Evolutionary conservation across 257 asterid species (phyloP), one percentile per base, ranked within the genome.

Genomic region (Cynanchum wilfordii): DNA sequence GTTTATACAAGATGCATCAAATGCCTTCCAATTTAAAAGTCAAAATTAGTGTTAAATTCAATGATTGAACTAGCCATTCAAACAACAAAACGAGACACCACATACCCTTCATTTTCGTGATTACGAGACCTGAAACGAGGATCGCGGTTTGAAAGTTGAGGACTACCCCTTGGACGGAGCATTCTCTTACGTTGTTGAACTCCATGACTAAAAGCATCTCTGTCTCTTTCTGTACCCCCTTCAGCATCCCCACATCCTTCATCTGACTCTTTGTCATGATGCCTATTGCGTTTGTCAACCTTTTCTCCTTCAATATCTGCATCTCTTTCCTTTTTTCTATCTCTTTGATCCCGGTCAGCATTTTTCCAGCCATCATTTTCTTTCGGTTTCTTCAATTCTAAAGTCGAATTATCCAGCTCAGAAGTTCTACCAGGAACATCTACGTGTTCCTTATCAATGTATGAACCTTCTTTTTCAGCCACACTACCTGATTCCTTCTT

Each of bases 161-260:
- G 97, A 83, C 99, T 91, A 75, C 93, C 96, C 78, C 96, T 82
- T 56, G 98, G 95, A 29, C 95, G 87, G 70, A 91, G 85, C 94
- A 93, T 88, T 85, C 96, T 88, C 79, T 88, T 91, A 66, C 93
- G 87, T 82, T 89, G 99, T 85, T 91, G 97, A 83, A 86, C 89
- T 76, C 96, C 97, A 84, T 74, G 74, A 81, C 70, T 84, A 70
- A 87, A 84, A 76, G 63, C 81, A 75, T 93, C 98, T 70, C 84
- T 83, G 70, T 88, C 98, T 77, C 80, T 86, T 57, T 88, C 96
- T 19, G 82, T 67, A 69, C 85, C 90, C 73, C 88, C 96, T 75
- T 94, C 95, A 51, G 82, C 88, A 60, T 83, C 90, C 84, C 83
- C 73, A 75, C 83, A 83, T 70, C 85, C 89, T 69, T 89, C 98